Evolutionary conservation across 306 rosid genomes (phyloP).

Genomic region (Inga leiocalycina): DNA sequence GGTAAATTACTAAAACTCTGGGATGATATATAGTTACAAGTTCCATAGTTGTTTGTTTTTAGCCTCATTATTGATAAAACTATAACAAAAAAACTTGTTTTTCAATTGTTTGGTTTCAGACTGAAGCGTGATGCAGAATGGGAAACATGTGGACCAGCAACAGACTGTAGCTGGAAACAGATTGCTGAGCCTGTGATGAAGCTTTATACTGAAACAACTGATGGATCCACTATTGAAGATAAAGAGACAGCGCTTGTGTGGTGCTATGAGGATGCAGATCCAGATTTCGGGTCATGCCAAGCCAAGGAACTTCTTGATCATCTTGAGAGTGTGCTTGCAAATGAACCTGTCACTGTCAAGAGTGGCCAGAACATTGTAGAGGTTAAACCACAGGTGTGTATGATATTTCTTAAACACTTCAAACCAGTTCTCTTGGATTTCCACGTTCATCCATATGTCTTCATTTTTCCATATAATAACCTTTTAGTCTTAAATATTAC

Average conservation of each 20-base stretch:
- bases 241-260: conserved; percentile 69
- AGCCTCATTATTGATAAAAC: background rate
- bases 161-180: conserved; percentile 71
- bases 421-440: conserved; percentile 3
- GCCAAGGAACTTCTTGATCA: conserved; percentile 84
- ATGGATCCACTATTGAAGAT: conserved; percentile 78
- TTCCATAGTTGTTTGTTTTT: background rate
- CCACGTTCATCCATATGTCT: background rate
- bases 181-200: conserved; percentile 77
- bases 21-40: background rate
- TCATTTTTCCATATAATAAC: background rate
- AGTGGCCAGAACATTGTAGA: conserved; percentile 67
- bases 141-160: conserved; percentile 59
- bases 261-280: conserved; percentile 79
- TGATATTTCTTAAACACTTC: background rate
- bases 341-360: conserved; percentile 79
- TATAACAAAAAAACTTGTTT: background rate
- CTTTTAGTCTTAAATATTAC: no score
- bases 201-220: conserved; percentile 81
- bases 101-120: conserved; percentile 44
- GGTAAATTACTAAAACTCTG: conserved; percentile 35
- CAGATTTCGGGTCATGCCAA: conserved; percentile 79
- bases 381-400: conserved; percentile 77
- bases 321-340: conserved; percentile 81
- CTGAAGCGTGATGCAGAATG: conserved; percentile 56